These are phyloP conservation scores for Oryza meridionalis DNA, from an alignment of 176 grass and related monocot genomes.

Conservation along the genomic window DNA sequence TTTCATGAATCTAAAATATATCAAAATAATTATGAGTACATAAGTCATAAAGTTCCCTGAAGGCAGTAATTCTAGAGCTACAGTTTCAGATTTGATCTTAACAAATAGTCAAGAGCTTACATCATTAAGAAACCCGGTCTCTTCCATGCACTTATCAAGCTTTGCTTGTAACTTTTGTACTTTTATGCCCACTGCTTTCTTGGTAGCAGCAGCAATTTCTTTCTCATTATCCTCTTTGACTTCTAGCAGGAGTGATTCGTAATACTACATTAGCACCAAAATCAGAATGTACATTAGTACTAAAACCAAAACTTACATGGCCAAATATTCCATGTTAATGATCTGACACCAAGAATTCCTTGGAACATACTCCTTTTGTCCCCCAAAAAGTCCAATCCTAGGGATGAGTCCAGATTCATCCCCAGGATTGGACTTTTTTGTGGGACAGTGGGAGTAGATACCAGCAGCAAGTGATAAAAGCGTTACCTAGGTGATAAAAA, in stretches of 20 bases:
- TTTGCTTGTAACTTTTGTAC: slow-evolving; percentile 68
- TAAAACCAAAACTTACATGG: slow-evolving; percentile 34
- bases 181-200: slow-evolving; percentile 62
- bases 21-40: slow-evolving; percentile 10
- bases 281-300: slow-evolving; percentile 47
- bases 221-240: slow-evolving; percentile 76
- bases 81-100: slow-evolving; percentile 26
- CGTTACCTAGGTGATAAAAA: neutral
- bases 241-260: slow-evolving; percentile 78
- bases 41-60: slow-evolving; percentile 22
- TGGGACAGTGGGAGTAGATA: neutral
- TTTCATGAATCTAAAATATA: slow-evolving; percentile 62
- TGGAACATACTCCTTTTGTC: neutral
- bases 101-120: slow-evolving; percentile 48
- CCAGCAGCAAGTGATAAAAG: neutral
- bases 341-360: neutral
- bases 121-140: slow-evolving; percentile 83
- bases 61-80: slow-evolving; percentile 19
- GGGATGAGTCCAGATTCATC: too few species aligned
- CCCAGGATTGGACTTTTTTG: too few species aligned
- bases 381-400: too few species aligned
- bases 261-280: slow-evolving; percentile 68
- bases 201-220: slow-evolving; percentile 59
- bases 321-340: slow-evolving; percentile 17
- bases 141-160: slow-evolving; percentile 64